phyloP scores from a whole-genome alignment of 176 grass and related monocot genomes.

The Dendrocalamus sinicus region DNA sequence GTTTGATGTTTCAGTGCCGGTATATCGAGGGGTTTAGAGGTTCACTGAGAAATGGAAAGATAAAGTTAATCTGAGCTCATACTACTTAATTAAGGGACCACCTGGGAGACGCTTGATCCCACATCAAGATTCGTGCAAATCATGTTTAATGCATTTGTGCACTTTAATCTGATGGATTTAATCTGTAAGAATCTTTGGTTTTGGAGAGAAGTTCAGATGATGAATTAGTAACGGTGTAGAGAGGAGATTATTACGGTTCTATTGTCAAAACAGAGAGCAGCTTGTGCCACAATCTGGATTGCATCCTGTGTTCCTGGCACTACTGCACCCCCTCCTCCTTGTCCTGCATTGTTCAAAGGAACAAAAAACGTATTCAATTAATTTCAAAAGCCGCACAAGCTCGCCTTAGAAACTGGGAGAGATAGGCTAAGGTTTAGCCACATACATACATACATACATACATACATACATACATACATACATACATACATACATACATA shows the following conservation, averaged over 20 bases:
- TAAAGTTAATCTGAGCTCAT: not conserved
- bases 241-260: constrained; percentile 36
- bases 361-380: not conserved
- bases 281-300: constrained; percentile 71
- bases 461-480: no score
- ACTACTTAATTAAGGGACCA: not conserved
- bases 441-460: no score
- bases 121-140: not conserved
- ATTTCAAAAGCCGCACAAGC: not conserved
- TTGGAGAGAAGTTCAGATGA: not conserved
- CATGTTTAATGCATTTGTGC: not conserved
- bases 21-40: not conserved
- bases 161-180: not conserved
- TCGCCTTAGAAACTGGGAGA: not conserved
- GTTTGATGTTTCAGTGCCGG: not conserved
- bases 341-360: constrained; percentile 46
- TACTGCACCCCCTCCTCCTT: constrained; percentile 41
- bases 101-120: not conserved
- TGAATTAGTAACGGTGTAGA: not conserved
- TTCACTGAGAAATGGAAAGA: not conserved
- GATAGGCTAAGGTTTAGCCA: not conserved
- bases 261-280: constrained; percentile 82
- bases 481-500: no score
- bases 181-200: not conserved
- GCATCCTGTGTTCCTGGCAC: constrained; percentile 69